These are phyloP conservation scores for Ceriops zippeliana DNA, from an alignment of 345 rosid species.

Conservation along the genomic window DNA sequence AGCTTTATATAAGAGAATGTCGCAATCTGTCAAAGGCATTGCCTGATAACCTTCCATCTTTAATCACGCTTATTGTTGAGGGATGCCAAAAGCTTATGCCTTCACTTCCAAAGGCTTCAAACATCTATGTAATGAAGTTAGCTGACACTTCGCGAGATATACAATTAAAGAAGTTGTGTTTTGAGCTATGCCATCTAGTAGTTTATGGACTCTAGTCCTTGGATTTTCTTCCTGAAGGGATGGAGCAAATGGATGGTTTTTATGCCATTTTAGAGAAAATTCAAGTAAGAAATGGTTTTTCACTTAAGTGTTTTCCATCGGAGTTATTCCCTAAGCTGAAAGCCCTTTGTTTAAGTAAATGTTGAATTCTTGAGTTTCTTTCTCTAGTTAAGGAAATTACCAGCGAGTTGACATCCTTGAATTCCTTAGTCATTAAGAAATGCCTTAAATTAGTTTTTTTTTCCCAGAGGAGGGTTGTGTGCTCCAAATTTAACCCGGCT, in stretches of 20 bases:
- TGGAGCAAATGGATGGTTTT: not conserved
- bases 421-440: not conserved
- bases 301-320: conserved; percentile 11
- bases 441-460: not conserved
- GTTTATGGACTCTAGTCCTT: not conserved
- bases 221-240: conserved; percentile 9
- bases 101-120: conserved; percentile 13
- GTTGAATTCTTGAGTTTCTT: conserved; percentile 10
- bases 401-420: not conserved
- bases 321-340: conserved; percentile 14
- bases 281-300: conserved; percentile 1
- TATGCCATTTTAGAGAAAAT: conserved; percentile 2
- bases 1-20: conserved; percentile 12
- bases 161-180: conserved; percentile 3
- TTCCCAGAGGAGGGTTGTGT: conserved; percentile 16
- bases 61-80: not conserved
- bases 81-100: conserved; percentile 8
- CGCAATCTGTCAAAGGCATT: conserved; percentile 7
- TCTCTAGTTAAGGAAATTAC: not conserved
- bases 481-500: conserved; percentile 15
- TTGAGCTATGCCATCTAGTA: not conserved
- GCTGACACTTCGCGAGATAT: conserved; percentile 5
- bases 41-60: conserved; percentile 19
- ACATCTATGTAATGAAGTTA: not conserved
- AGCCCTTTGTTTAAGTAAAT: conserved; percentile 1